Evolutionary conservation across 345 rosid species (phyloP).

Genomic region (Boechera retrofracta): DNA sequence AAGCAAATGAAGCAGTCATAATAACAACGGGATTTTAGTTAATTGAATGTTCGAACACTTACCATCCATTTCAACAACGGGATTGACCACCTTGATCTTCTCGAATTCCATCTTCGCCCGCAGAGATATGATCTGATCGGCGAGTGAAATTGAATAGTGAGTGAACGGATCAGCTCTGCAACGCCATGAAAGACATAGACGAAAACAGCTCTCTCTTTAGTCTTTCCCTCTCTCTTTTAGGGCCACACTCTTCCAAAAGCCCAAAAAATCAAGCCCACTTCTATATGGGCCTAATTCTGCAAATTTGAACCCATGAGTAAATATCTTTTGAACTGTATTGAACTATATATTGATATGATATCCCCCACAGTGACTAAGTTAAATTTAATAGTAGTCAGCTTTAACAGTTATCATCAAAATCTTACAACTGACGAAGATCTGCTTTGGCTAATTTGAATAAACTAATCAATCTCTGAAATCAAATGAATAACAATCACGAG

Average conservation of each 20-base stretch:
- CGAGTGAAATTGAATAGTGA: background rate
- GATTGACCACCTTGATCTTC: conserved; percentile 62
- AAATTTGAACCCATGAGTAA: background rate
- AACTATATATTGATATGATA: background rate
- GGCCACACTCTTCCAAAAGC: background rate
- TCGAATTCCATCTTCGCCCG: conserved; percentile 49
- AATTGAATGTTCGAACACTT: conserved; percentile 9
- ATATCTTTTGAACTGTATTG: background rate
- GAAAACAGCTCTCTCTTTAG: background rate
- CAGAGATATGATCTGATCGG: background rate
- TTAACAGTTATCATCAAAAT: conserved; percentile 35
- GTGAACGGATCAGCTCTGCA: conserved; percentile 10
- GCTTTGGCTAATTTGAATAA: conserved; percentile 33
- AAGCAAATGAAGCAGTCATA: conserved; percentile 3
- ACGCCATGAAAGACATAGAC: background rate
- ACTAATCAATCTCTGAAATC: background rate
- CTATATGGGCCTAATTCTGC: background rate
- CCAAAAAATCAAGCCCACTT: background rate
- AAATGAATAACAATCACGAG: conserved; percentile 26
- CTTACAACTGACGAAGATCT: conserved; percentile 36
- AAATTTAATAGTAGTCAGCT: conserved; percentile 26
- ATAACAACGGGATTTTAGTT: background rate
- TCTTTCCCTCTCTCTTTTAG: background rate
- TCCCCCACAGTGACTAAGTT: background rate
- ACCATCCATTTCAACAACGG: conserved; percentile 70